These are phyloP conservation scores for Mycosarcoma mackinlayi DNA, from an alignment of 1,284 basidiomycete species.

Conservation along the genomic window DNA sequence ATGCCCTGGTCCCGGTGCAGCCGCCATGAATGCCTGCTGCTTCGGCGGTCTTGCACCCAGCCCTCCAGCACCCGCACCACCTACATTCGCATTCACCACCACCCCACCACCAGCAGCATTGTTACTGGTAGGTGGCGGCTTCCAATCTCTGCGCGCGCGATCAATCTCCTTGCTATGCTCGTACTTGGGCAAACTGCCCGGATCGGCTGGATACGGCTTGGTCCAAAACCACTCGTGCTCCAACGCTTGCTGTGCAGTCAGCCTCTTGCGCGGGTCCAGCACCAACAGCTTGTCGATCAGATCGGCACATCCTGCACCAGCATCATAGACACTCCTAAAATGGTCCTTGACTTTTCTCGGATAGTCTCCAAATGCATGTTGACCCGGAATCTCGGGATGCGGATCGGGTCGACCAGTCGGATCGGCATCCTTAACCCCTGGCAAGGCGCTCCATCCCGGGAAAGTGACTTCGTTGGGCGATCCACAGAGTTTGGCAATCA, in stretches of 20 bases:
- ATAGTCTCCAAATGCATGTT: slow-evolving; percentile 58
- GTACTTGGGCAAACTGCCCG: slow-evolving; percentile 63
- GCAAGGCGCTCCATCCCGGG: slow-evolving; percentile 79
- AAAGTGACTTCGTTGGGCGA: slow-evolving; percentile 79
- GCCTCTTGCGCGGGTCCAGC: slow-evolving; percentile 61
- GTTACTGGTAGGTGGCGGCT: slow-evolving; percentile 16
- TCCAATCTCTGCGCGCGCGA: slow-evolving; percentile 49
- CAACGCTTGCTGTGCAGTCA: slow-evolving; percentile 63
- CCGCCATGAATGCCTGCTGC: slow-evolving; percentile 1
- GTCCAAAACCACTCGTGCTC: slow-evolving; percentile 66
- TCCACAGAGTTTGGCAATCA: slow-evolving; percentile 89
- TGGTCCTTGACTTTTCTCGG: slow-evolving; percentile 46
- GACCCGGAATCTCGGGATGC: slow-evolving; percentile 49
- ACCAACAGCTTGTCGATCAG: slow-evolving; percentile 63
- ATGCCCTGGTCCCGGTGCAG: not conserved
- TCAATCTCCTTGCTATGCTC: slow-evolving; percentile 65
- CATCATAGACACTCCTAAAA: slow-evolving; percentile 50
- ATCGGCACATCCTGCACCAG: slow-evolving; percentile 57
- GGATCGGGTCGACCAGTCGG: slow-evolving; percentile 56
- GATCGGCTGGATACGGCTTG: slow-evolving; percentile 63
- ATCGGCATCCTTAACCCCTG: slow-evolving; percentile 66
- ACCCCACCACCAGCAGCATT: not conserved
- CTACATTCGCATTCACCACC: not conserved
- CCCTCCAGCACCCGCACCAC: not conserved
- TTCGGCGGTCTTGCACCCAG: not conserved